Base-by-base conservation (phyloP, 768 basidiomycete species). In the Pulveroboletus sp. region DNA sequence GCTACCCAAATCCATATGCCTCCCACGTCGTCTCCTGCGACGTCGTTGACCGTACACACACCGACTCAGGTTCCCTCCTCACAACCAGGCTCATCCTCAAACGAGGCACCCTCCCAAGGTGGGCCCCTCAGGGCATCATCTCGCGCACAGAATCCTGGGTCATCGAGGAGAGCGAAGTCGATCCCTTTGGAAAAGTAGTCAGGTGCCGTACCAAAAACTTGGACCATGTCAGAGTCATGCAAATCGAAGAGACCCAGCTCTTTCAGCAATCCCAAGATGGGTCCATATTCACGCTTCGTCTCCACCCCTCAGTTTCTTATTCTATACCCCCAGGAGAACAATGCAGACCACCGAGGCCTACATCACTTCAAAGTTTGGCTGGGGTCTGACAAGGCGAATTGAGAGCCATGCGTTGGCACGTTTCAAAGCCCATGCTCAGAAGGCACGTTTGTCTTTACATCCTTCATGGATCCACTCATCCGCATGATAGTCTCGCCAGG, bases 1-100 rank as follows among this genome's bases (percentile, higher is more conserved):
- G 94, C 55, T 98, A 96, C 70, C 94, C 94, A 4, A 97, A 96
- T 66, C 93, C 94, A 43, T 92, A 91, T 62, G 90, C 94, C 6
- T 76, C 88, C 33, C 94, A 98, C 72, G 86, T 98, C 67, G 71
- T 94, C 57, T 93, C 93, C 5, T 94, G 92, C 76, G 94, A 97
- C 73, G 93, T 97, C 62, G 83, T 98, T 57, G 88, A 89, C 47
- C 88, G 94, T 57, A 76, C 71, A 17, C 74, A 88, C 57, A 83
- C 89, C 1, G 75, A 84, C 11, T 70, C 77, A 3, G 93, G 93
- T 36, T 79, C 86, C 14, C 77, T 97, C 17, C 68, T 84, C 49
- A 96, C 94, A 9, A 93, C 87, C 2, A 82, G 94, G 18, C 85
- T 98, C 56, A 91, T 98, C 58, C 77, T 95, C 60, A 98, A 98